These are phyloP conservation scores for Tricholoma terreum DNA, from an alignment of 768 basidiomycete species.

Conservation along the genomic window DNA sequence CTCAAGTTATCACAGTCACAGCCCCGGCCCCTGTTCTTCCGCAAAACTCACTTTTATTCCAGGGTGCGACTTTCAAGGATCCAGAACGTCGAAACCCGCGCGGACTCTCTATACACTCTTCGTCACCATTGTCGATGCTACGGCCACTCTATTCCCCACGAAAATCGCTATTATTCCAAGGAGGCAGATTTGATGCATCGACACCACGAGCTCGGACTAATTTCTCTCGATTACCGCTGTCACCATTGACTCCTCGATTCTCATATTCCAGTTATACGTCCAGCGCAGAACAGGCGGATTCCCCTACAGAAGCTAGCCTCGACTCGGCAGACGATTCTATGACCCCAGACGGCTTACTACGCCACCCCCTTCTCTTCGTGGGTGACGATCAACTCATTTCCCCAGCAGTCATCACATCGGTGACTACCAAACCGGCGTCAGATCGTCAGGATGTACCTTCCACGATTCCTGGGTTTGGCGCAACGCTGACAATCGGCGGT, in stretches of 20 bases:
- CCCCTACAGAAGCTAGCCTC: background rate
- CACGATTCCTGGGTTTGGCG: background rate
- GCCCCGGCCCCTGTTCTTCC: background rate
- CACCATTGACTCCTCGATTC: too few species aligned
- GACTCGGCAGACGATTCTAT: background rate
- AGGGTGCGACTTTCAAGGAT: background rate
- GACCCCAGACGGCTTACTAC: background rate
- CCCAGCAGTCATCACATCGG: background rate
- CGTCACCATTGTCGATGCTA: background rate
- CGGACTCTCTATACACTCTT: background rate
- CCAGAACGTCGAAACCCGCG: background rate
- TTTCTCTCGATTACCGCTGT: background rate
- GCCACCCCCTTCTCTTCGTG: background rate
- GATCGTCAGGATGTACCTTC: background rate
- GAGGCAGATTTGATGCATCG: background rate
- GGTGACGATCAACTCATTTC: background rate
- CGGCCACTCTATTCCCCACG: background rate
- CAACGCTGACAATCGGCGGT: background rate
- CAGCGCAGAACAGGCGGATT: background rate
- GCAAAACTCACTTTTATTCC: background rate
- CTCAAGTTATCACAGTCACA: background rate
- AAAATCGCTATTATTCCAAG: background rate
- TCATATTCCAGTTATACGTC: background rate
- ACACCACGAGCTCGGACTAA: background rate
- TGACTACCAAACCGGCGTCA: background rate